phyloP scores from a whole-genome alignment of 257 asterid species.

The Lavandula angustifolia region DNA sequence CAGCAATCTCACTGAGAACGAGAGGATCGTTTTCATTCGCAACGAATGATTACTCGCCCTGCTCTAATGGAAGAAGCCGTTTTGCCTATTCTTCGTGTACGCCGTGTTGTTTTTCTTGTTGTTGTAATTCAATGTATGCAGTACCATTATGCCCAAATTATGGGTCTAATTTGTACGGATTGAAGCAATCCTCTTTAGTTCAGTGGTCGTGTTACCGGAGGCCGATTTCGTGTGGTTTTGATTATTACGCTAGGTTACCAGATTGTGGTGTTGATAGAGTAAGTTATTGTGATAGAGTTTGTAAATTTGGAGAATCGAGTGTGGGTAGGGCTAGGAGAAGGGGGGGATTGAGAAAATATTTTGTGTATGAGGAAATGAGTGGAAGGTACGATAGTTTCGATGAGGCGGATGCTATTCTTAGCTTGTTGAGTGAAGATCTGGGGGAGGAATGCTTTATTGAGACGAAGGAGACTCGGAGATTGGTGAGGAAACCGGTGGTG shows the following conservation, averaged over 20 bases:
- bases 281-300: conserved; percentile 44
- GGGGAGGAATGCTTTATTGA: conserved; percentile 49
- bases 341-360: conserved; percentile 46
- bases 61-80: conserved; percentile 46
- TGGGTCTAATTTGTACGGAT: conserved; percentile 47
- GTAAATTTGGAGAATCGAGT: conserved; percentile 36
- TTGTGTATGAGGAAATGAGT: conserved; percentile 48
- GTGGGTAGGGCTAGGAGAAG: conserved; percentile 39
- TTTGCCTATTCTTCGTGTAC: conserved; percentile 48
- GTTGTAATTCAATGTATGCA: conserved; percentile 43
- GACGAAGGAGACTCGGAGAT: conserved; percentile 42
- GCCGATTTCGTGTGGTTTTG: conserved; percentile 51
- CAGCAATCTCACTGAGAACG: conserved; percentile 55
- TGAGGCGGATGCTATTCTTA: conserved; percentile 82
- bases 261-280: conserved; percentile 40
- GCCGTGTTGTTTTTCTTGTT: conserved; percentile 59
- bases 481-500: background rate
- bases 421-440: conserved; percentile 65
- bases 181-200: conserved; percentile 76
- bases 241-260: conserved; percentile 44
- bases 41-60: conserved; percentile 42
- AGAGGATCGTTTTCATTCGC: conserved; percentile 53
- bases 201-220: conserved; percentile 59
- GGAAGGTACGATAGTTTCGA: conserved; percentile 20
- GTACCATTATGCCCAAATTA: conserved; percentile 46